Percentiles rank a stretch among this genome's conserved stretches.
phyloP scores from a whole-genome alignment of 306 rosid species.

The Arachis stenosperma region DNA sequence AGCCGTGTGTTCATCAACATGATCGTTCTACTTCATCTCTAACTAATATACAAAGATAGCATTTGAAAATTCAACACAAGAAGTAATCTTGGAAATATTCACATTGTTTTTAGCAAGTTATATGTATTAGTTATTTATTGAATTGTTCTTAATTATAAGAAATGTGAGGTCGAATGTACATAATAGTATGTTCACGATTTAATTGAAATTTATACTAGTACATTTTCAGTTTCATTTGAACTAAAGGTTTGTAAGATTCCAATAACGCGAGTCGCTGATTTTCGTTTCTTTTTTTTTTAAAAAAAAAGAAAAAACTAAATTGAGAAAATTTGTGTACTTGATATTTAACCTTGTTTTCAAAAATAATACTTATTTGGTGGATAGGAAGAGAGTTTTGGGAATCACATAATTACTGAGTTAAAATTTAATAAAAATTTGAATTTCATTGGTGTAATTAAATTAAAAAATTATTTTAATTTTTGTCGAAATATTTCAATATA shows the following conservation, averaged over 20 bases:
- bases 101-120: slow-evolving; percentile 21
- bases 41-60: background rate
- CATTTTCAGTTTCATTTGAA: background rate
- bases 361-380: too few relatives aligned
- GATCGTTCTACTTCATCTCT: slow-evolving; percentile 20
- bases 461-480: too few relatives aligned
- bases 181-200: background rate
- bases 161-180: slow-evolving; percentile 17
- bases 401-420: too few relatives aligned
- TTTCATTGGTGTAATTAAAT: too few relatives aligned
- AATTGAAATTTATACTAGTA: slow-evolving; percentile 7
- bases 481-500: too few relatives aligned
- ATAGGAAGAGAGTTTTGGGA: too few relatives aligned
- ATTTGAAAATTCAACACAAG: slow-evolving; percentile 17
- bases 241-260: background rate
- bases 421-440: too few relatives aligned
- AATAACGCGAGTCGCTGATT: too few relatives aligned
- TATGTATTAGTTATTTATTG: slow-evolving; percentile 9
- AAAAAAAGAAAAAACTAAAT: too few relatives aligned
- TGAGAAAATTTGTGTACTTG: too few relatives aligned
- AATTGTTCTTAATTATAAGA: slow-evolving; percentile 1
- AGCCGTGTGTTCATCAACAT: slow-evolving; percentile 21
- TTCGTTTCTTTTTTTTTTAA: too few relatives aligned
- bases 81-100: background rate
- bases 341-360: too few relatives aligned